Evolutionary conservation across 441 rosid species (phyloP), one percentile per base, ranked within the genome.

Genomic region (Gossypium schwendimanii): DNA sequence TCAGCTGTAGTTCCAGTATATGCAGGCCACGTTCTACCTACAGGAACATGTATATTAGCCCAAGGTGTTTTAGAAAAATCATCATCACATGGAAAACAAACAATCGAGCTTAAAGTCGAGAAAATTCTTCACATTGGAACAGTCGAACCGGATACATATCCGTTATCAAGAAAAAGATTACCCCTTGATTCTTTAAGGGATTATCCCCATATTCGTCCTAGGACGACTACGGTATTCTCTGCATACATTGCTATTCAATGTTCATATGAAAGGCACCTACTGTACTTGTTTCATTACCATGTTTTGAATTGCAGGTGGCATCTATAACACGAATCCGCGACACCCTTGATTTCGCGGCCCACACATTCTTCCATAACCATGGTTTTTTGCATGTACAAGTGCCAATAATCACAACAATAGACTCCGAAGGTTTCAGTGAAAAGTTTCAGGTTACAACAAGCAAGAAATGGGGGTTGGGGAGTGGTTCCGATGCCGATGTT

Each of bases 161-260:
- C 88, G 11, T 73, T 92, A 21, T 84, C 98, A 0, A 91, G 74
- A 87, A 92, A 86, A 80, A 81, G 90, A 23, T 68, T 94, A 71
- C 94, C 97, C 39, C 72, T 92, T 6, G 94, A 92, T 66, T 67
- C 53, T 67, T 76, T 94, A 45, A 87, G 97, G 80, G 91, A 87
- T 53, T 86, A n/a, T 71, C 54, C 94, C 58, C 99, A 94, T 78
- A 87, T 94, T 81, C 85, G 98, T 55, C 89, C 96, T 3, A 89
- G 98, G 31, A 91, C 99, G 33, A 92, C 96, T 18, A 94, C 93
- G 63, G 97, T 94, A 79, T 73, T 17, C 49, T 47, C 15, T 49
- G 33, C 41, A 66, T 70, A 33, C 45, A 24, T 53, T 60, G 2
- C 33, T 24, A 17, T 21, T 36, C 44, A 14, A 65, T 44, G n/a